phyloP scores from a whole-genome alignment of 1,284 basidiomycete species.

The Tausonia pullulans region DNA sequence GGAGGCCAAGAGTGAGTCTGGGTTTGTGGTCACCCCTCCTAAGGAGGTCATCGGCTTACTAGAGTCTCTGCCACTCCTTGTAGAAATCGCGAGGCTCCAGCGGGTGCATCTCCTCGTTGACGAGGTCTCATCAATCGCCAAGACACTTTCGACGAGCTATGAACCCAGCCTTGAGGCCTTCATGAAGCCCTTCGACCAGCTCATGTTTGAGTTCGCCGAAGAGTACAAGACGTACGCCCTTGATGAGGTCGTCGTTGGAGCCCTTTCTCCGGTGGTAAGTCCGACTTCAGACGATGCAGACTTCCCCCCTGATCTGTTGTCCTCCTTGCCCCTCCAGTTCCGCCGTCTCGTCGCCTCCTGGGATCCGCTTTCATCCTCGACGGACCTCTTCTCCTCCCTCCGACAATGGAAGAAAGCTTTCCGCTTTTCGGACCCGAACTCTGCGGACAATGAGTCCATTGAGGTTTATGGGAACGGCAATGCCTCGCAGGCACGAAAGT shows the following conservation, averaged over 20 bases:
- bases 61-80: not conserved
- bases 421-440: conserved; percentile 37
- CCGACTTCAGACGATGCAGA: not conserved
- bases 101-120: conserved; percentile 60
- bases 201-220: conserved; percentile 55
- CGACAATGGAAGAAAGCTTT: conserved; percentile 54
- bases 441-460: conserved; percentile 4
- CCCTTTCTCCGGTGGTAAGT: conserved; percentile 64
- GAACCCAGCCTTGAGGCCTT: conserved; percentile 61
- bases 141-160: conserved; percentile 49
- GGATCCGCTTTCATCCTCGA: conserved; percentile 60
- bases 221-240: conserved; percentile 71
- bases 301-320: conserved; percentile 12
- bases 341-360: conserved; percentile 55
- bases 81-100: conserved; percentile 60
- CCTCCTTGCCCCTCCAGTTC: conserved; percentile 31
- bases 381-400: conserved; percentile 45
- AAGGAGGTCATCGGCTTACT: not conserved
- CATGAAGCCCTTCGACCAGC: conserved; percentile 54
- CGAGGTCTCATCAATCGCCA: conserved; percentile 53
- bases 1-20: conserved; percentile 55
- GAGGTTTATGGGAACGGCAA: conserved; percentile 1
- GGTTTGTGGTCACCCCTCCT: not conserved
- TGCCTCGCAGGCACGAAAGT: not conserved
- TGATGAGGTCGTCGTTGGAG: conserved; percentile 86